Evolutionary conservation across 208 protist genomes (phyloP).

Genomic region (Trypanosoma caninum): DNA sequence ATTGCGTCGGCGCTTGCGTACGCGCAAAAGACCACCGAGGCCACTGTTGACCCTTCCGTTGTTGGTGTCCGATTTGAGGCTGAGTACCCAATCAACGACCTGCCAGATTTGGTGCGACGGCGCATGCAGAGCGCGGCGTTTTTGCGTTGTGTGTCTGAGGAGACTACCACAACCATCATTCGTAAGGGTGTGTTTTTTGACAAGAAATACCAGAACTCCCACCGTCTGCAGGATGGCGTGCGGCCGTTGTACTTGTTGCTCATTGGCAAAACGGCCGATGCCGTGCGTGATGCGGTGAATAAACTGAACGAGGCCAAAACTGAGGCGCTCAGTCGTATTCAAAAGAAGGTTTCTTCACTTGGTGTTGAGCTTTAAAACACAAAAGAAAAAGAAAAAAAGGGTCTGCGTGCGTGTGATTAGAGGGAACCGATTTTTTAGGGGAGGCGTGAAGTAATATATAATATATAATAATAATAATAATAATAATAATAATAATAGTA

Average conservation of each 20-base stretch:
- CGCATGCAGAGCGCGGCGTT: slow-evolving; percentile 58
- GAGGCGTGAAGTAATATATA: too few species aligned
- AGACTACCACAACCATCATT: slow-evolving; percentile 69
- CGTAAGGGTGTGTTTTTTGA: slow-evolving; percentile 88
- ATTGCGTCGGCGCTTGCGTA: slow-evolving; percentile 66
- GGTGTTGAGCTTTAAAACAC: slow-evolving; percentile 35
- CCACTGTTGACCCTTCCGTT: slow-evolving; percentile 27
- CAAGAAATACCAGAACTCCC: slow-evolving; percentile 62
- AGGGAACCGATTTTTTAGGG: too few species aligned
- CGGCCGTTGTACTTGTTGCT: slow-evolving; percentile 76
- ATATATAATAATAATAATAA: too few species aligned
- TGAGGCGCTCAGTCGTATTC: slow-evolving; percentile 46
- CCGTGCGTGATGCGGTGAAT: slow-evolving; percentile 55
- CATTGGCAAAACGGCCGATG: slow-evolving; percentile 60
- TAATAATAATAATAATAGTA: slow-evolving; percentile 2
- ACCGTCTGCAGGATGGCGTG: slow-evolving; percentile 74
- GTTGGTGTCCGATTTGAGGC: slow-evolving; percentile 62
- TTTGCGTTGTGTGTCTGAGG: slow-evolving; percentile 53
- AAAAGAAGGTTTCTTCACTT: slow-evolving; percentile 48
- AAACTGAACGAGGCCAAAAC: slow-evolving; percentile 64
- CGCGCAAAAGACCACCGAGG: slow-evolving; percentile 72
- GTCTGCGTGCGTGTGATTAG: not conserved
- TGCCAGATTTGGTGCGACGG: slow-evolving; percentile 57
- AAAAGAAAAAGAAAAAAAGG: not conserved
- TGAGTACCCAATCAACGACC: slow-evolving; percentile 85